Evolutionary conservation across 78 protist genomes (phyloP).

Genomic region (Monocercomonoides exilis): DNA sequence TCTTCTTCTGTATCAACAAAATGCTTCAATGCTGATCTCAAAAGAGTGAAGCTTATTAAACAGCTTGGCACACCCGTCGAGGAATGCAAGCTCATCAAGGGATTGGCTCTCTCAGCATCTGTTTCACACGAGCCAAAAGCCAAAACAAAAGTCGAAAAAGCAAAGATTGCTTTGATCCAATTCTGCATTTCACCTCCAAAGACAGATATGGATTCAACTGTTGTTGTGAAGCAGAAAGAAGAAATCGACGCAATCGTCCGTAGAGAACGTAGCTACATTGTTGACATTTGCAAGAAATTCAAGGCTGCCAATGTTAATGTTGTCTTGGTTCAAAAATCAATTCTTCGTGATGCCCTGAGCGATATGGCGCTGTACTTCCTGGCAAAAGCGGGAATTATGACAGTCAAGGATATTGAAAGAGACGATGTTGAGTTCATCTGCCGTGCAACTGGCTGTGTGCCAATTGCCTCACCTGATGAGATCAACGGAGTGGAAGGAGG

Average conservation of each 20-base stretch:
- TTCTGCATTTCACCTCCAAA: slow-evolving; percentile 97
- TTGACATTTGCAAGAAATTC: slow-evolving; percentile 78
- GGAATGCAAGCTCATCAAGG: slow-evolving; percentile 88
- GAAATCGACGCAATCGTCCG: slow-evolving; percentile 86
- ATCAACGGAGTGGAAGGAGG: slow-evolving; percentile 34
- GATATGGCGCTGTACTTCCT: slow-evolving; percentile 85
- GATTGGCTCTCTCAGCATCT: slow-evolving; percentile 79
- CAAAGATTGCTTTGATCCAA: slow-evolving; percentile 97
- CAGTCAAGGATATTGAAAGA: slow-evolving; percentile 91
- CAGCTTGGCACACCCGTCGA: slow-evolving; percentile 93
- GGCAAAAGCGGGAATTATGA: slow-evolving; percentile 88
- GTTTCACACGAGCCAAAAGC: slow-evolving; percentile 60
- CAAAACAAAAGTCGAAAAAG: slow-evolving; percentile 60
- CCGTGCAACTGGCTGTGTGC: slow-evolving; percentile 83
- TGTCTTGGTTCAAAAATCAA: slow-evolving; percentile 89
- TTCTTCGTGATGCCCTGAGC: slow-evolving; percentile 89
- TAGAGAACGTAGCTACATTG: slow-evolving; percentile 86
- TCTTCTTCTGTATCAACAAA: too few relatives aligned
- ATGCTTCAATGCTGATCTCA: slow-evolving; percentile 80
- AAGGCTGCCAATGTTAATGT: slow-evolving; percentile 91
- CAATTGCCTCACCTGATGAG: slow-evolving; percentile 77
- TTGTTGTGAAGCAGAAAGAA: slow-evolving; percentile 55
- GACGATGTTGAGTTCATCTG: slow-evolving; percentile 91
- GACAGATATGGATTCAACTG: slow-evolving; percentile 76
- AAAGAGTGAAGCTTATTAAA: slow-evolving; percentile 60